Base-by-base conservation (phyloP, 2,329 filamentous ascomycete genomes). In the Fusarium mundagurra region DNA sequence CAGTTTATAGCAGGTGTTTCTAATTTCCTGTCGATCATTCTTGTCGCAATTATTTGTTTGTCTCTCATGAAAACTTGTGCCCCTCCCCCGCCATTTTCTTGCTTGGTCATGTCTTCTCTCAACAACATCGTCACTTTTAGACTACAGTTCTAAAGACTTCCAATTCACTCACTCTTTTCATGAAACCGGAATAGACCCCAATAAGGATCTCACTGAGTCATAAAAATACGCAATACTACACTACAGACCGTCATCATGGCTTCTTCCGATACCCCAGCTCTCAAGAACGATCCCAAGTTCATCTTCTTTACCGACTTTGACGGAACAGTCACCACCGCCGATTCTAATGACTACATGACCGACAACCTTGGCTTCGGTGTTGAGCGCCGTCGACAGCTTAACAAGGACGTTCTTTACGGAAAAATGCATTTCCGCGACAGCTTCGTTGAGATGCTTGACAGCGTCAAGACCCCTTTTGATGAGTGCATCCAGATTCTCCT, bases 261-360 rank as follows among this genome's bases (percentile, higher is more conserved):
- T 61, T 85, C 85, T 48, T 81, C 78, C 65, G 82, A 85, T 54
- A 88, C 90, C 33, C 89, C 90, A 64, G 90, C 90, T 50, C 84
- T 92, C 82, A 86, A 86, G 78, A 91, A 87, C 66, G 91, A 93
- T 82, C 95, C 95, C 59, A 93, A 94, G 85, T 93, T 94, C 86
- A 95, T 99, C 87, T 98, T 99, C 89, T 98, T 98, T 87, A 98
- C 95, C 77, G 96, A 99, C 85, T 98, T 98, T 82, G 96, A 99
- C 84, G 96, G 96, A 80, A 98, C 95, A 61, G 96, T 98, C 82
- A 98, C 96, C 55, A 88, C 87, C 63, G 86, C 89, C 79, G 90
- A 92, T 83, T 89, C 86, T 81, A 92, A 92, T 81, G 89, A 90
- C 83, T 89, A 84, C 83, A 86, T 96, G 91, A 98, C 95, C 66